Evolutionary conservation across 805 yeast genomes (phyloP), one percentile per base, ranked within the genome.

Genomic region (Vanderwaltozyma polyspora): DNA sequence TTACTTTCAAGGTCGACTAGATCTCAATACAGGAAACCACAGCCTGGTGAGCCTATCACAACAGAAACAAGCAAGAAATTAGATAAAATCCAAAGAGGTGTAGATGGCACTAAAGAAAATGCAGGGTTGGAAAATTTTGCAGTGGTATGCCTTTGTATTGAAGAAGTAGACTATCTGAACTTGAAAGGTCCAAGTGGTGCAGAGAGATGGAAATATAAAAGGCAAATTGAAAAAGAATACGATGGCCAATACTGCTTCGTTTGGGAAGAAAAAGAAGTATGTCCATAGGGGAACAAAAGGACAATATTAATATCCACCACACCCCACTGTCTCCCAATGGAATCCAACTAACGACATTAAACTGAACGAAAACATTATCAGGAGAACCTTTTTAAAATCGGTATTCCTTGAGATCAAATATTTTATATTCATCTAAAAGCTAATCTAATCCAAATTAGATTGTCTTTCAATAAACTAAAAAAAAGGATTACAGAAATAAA

Each of bases 261-360:
- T 43, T 83, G 94, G 94, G 67, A 65, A 31, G 89, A 82, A 52
- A 66, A 64, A 34, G 89, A 81, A 47, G 80, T 83, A 4, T 82
- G 93, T 56, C 93, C 94, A 4, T 80, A 33, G 43, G n/a, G n/a
- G n/a, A n/a, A n/a, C n/a, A n/a, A n/a, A n/a, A n/a, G n/a, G n/a
- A n/a, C n/a, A n/a, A n/a, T n/a, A n/a, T n/a, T n/a, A n/a, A n/a
- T n/a, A n/a, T n/a, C n/a, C n/a, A n/a, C n/a, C n/a, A n/a, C n/a
- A n/a, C n/a, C n/a, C n/a, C n/a, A n/a, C n/a, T n/a, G n/a, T n/a
- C n/a, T n/a, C n/a, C n/a, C n/a, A n/a, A n/a, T n/a, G n/a, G n/a
- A n/a, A n/a, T n/a, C n/a, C n/a, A n/a, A n/a, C n/a, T n/a, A n/a
- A n/a, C n/a, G n/a, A n/a, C n/a, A n/a, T n/a, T n/a, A n/a, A n/a